Evolutionary conservation across 371 early-diverging fungal genomes (phyloP).

Genomic region (Mucor velutinosus): DNA sequence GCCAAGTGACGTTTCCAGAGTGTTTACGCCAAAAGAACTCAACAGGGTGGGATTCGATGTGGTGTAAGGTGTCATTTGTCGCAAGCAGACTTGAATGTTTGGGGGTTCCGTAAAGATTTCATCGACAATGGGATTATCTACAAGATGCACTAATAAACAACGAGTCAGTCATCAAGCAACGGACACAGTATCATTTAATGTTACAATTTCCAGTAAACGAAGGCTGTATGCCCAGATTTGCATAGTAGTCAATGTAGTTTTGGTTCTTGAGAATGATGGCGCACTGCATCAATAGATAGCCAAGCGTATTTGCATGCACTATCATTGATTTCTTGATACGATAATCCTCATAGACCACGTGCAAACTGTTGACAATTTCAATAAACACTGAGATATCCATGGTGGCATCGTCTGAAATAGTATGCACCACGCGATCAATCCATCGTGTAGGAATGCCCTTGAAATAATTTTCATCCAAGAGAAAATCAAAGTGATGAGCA

Average conservation of each 20-base stretch:
- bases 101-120: conserved; percentile 7
- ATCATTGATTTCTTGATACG: conserved; percentile 46
- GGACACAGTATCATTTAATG: neutral
- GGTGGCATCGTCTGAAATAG: neutral
- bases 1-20: conserved; percentile 9
- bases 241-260: conserved; percentile 55
- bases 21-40: conserved; percentile 23
- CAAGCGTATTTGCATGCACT: conserved; percentile 31
- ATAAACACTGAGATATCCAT: neutral
- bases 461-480: conserved; percentile 22
- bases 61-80: conserved; percentile 13
- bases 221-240: conserved; percentile 16
- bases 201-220: conserved; percentile 10
- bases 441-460: conserved; percentile 19
- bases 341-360: conserved; percentile 68
- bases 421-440: conserved; percentile 20
- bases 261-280: conserved; percentile 42
- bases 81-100: conserved; percentile 21
- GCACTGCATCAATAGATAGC: conserved; percentile 49
- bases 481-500: neutral
- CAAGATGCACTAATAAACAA: conserved; percentile 4
- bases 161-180: neutral
- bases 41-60: conserved; percentile 15
- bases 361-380: conserved; percentile 50
- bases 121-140: neutral